Conservation (phyloP, 495 filamentous ascomycete genomes). For the Pseudoneurospora amorphoporcata region DNA sequence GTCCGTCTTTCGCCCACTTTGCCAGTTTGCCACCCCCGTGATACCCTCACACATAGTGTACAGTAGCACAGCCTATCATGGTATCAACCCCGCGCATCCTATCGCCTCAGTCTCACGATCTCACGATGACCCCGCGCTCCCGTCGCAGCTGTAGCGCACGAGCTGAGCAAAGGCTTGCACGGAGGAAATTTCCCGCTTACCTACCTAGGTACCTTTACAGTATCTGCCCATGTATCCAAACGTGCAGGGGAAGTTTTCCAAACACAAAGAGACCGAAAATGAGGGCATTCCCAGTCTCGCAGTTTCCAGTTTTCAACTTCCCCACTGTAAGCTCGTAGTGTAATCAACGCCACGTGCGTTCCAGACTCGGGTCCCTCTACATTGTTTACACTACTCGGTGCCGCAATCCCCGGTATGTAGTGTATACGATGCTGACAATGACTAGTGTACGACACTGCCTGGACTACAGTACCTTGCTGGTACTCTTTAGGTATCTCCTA, state of each 20-base stretch:
- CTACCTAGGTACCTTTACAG: no score
- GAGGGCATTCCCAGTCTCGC: background rate
- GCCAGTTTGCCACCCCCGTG: background rate
- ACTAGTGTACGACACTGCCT: background rate
- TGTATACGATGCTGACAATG: background rate
- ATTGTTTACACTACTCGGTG: background rate
- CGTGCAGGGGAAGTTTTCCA: no score
- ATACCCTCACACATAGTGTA: background rate
- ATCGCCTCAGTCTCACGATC: no score
- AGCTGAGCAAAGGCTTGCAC: no score
- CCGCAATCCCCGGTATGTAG: no score
- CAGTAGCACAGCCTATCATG: background rate
- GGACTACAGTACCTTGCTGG: no score
- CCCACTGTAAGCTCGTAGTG: background rate
- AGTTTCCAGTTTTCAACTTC: background rate
- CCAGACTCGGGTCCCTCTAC: background rate
- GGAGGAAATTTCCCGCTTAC: background rate
- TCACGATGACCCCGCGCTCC: no score
- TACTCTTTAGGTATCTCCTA: no score
- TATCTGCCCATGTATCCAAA: no score
- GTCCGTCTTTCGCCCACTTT: background rate
- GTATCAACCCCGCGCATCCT: background rate
- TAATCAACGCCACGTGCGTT: background rate
- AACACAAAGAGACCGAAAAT: background rate
- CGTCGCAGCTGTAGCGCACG: background rate